Base-by-base conservation (phyloP, 202 grass and related monocot species). In the Setaria italica region DNA sequence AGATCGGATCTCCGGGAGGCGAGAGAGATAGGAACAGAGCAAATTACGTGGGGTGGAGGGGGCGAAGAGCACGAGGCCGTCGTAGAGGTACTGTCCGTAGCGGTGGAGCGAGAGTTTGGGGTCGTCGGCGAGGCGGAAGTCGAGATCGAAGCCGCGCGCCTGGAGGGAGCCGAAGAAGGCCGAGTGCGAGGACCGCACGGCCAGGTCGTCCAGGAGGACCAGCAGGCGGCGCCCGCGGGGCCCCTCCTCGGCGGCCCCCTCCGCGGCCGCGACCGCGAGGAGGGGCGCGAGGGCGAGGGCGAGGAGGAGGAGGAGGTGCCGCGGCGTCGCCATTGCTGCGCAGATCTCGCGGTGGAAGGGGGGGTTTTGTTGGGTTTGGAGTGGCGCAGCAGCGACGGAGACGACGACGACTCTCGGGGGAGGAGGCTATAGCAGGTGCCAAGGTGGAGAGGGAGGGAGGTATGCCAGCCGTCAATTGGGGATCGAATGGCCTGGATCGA, bases 21-120 rank as follows among this genome's bases (percentile, higher is more conserved):
- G 50, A n/a, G 16, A 10, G 6, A 67, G 35, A n/a, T 3, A 29
- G 21, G 11, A 5, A 25, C 4, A 5, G 58, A 5, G 21, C n/a
- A 11, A 73, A 71, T 92, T 92, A 99, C 97, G 92, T 45, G 90
- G 85, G 33, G 77, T 90, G 32, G 92, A 93, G 0, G 92, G 97
- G 30, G 97, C 92, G 78, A 99, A 97, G 85, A 99, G 87, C 85
- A 97, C 84, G 66, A 99, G 97, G 64, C 92, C 94, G 62, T 99
- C 94, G 89, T 99, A 99, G 77, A 99, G 94, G 90, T 91, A 97
- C 85, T 94, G 92, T 39, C 97, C 97, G 87, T 99, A 99, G 58
- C 91, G 93, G 83, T 93, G 89, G 76, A 98, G 91, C 63, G 91
- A 90, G 75, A 98, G 91, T 72, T 92, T 92, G 25, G 94, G 85